Evolutionary conservation across 257 asterid genomes (phyloP).

Genomic region (Voacanga thouarsii): DNA sequence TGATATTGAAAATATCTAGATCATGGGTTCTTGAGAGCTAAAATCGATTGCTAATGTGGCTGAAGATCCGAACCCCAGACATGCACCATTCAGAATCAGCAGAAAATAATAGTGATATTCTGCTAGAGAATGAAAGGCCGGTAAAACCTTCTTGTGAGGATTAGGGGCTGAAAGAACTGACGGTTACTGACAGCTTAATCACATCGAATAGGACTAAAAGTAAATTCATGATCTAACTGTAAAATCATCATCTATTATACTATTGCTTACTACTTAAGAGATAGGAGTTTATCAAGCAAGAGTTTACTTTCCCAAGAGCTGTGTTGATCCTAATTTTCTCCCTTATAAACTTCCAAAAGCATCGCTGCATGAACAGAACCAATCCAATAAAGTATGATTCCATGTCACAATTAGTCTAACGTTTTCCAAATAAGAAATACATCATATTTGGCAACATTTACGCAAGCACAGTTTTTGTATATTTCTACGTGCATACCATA

Average conservation of each 20-base stretch:
- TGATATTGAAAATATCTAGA: too few relatives aligned
- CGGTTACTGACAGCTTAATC: constrained; percentile 4
- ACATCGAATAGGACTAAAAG: neutral
- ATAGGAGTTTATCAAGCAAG: neutral
- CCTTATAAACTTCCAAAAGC: constrained; percentile 20
- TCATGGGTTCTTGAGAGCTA: too few relatives aligned
- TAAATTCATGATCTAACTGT: neutral
- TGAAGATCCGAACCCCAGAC: neutral
- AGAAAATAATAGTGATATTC: too few relatives aligned
- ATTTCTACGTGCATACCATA: neutral
- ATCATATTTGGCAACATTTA: constrained; percentile 6
- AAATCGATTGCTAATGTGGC: neutral
- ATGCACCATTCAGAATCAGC: too few relatives aligned
- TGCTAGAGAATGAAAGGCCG: neutral
- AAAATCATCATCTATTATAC: neutral
- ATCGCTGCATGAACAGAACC: constrained; percentile 5
- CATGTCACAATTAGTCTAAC: neutral
- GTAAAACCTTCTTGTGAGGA: neutral
- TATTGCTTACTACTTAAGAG: too few relatives aligned
- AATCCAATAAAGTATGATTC: neutral
- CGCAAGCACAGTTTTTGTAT: constrained; percentile 2
- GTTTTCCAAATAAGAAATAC: neutral
- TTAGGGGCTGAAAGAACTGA: neutral
- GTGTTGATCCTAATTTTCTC: constrained; percentile 6
- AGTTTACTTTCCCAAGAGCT: neutral